Conservation (phyloP, 306 rosid species). For the Oxytropis ochrocephala region DNA sequence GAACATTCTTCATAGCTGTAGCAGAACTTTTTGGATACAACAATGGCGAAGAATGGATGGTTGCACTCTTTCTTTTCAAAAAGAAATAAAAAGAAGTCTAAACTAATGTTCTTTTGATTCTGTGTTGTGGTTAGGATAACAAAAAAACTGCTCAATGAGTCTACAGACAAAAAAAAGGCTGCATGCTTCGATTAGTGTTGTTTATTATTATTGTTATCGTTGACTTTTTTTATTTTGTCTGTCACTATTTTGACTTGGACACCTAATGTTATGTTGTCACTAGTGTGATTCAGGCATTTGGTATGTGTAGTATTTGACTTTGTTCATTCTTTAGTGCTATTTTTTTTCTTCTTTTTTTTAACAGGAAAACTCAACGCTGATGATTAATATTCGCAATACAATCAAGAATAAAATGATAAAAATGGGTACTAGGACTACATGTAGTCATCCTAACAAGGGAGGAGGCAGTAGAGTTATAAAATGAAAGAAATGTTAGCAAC, state of each 20-base stretch:
- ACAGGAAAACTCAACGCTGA: no score
- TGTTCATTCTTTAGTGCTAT: no score
- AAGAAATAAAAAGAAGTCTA: slow-evolving; percentile 39
- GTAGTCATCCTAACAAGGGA: no score
- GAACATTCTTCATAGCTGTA: slow-evolving; percentile 84
- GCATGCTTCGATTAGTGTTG: neutral
- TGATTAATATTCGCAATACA: no score
- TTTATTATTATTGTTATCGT: neutral
- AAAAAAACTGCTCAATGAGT: neutral
- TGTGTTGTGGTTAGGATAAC: neutral
- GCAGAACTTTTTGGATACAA: slow-evolving; percentile 88
- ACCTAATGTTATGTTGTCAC: neutral
- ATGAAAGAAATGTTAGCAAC: no score
- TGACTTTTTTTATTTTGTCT: neutral
- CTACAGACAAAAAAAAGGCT: no score
- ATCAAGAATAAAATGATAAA: no score
- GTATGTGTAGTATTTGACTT: no score
- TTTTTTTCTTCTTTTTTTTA: no score
- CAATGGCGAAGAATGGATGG: slow-evolving; percentile 95
- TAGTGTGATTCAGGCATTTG: neutral
- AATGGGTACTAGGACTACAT: no score
- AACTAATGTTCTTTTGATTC: neutral
- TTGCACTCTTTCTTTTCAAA: slow-evolving; percentile 64
- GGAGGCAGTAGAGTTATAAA: no score
- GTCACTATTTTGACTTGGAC: neutral